Conservation (phyloP, 2,329 filamentous ascomycete genomes). For the Scopulariopsis brevicaulis region DNA sequence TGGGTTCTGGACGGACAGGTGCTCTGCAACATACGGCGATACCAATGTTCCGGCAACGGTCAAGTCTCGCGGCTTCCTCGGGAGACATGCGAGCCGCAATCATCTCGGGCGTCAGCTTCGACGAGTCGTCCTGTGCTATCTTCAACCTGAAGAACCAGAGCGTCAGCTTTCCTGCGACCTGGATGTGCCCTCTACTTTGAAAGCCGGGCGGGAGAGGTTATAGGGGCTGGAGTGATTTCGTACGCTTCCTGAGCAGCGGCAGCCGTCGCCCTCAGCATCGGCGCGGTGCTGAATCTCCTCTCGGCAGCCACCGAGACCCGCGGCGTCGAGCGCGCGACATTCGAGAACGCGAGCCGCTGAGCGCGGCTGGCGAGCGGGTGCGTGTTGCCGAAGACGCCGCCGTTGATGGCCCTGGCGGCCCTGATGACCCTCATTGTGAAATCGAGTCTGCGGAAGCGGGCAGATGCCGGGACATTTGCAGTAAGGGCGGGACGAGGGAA, state of each 20-base stretch:
- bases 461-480: not conserved
- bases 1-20: not conserved
- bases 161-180: not conserved
- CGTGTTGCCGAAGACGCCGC: not conserved
- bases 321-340: constrained; percentile 2
- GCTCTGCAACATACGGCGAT: constrained; percentile 60
- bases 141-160: constrained; percentile 22
- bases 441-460: not conserved
- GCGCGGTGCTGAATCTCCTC: constrained; percentile 6
- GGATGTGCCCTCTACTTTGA: constrained; percentile 8
- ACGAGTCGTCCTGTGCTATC: constrained; percentile 41
- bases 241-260: constrained; percentile 30
- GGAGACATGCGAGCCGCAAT: constrained; percentile 72
- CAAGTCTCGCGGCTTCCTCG: constrained; percentile 66
- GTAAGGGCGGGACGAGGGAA: not conserved
- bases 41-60: constrained; percentile 87
- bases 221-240: constrained; percentile 8
- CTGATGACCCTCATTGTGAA: constrained; percentile 3
- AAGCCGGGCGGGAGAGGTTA: not conserved
- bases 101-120: constrained; percentile 40
- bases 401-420: constrained; percentile 2
- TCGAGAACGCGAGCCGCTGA: constrained; percentile 1
- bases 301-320: not conserved
- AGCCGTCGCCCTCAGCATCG: constrained; percentile 7
- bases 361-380: constrained; percentile 2